Base-by-base conservation (phyloP, 192 early-diverging fungal species). In the Umbelopsis sp. region DNA sequence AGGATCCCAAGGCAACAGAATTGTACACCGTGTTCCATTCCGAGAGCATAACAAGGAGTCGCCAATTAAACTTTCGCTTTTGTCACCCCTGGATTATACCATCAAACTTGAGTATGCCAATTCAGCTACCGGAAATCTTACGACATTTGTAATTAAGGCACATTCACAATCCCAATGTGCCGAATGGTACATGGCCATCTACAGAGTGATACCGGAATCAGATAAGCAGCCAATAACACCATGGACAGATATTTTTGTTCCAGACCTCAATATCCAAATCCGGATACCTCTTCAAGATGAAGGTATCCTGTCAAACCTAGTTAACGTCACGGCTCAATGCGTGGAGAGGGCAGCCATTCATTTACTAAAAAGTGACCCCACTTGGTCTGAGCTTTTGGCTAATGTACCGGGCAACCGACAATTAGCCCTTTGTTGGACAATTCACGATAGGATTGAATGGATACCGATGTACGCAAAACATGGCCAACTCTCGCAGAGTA, bases 111-210 rank as follows among this genome's bases (percentile, higher is more conserved):
- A 47, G 34, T 44, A 74, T 31, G 24, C 38, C 3, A 26, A 67
- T 0, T 22, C 21, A 8, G 17, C 26, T 10, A 31, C 17, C 12
- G 10, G 69, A 1, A 34, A 49, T 4, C 25, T 65, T 14, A 65
- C 51, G 16, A 71, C 67, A 5, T 1, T 68, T n/a, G 56, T 65
- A 0, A 70, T 78, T 34, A 52, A 67, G 21, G 77, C 77, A 2
- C 25, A 69, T 43, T 56, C 67, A 0, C 45, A 59, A 8, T 20
- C 59, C 0, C 41, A 66, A 36, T 71, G 77, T 34, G 65, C 65
- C 12, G 72, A 74, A 43, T 78, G 77, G 77, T 78, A 78, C 52
- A 70, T 74, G 66, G 47, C 72, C 0, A 2, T 78, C 8, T 78
- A 78, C 20, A 16, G 59, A 20, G 7, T 67, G 5, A 3, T 78